Evolutionary conservation across 371 early-diverging fungal species (phyloP).

Genomic region (Apophysomyces variabilis): DNA sequence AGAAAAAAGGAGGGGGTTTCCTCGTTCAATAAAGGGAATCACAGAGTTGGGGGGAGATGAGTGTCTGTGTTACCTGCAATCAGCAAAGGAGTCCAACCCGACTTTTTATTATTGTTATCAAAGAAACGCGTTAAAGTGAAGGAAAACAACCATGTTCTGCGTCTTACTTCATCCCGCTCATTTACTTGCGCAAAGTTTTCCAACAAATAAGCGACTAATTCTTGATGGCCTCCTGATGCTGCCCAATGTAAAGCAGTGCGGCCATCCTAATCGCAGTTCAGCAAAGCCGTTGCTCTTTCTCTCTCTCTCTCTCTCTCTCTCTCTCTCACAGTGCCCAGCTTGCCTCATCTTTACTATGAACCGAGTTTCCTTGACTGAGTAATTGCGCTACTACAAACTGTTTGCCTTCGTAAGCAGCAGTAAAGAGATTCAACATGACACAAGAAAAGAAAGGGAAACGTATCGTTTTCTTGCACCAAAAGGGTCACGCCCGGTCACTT

Average conservation of each 20-base stretch:
- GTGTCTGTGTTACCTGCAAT: constrained; percentile 55
- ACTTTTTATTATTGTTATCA: constrained; percentile 24
- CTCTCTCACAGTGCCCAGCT: constrained; percentile 28
- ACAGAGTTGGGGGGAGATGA: background rate
- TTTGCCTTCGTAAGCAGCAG: constrained; percentile 61
- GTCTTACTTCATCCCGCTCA: constrained; percentile 58
- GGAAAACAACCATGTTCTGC: constrained; percentile 1
- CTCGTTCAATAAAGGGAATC: background rate
- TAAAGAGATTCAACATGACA: constrained; percentile 41
- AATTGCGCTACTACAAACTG: constrained; percentile 57
- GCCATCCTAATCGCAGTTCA: constrained; percentile 32
- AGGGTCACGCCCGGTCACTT: too few species aligned
- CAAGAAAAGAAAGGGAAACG: too few species aligned
- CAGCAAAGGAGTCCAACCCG: constrained; percentile 65
- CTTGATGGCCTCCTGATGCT: constrained; percentile 70
- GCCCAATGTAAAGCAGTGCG: constrained; percentile 55
- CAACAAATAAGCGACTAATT: constrained; percentile 70
- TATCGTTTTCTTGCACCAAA: too few species aligned
- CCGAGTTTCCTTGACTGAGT: constrained; percentile 45
- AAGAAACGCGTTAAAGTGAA: background rate
- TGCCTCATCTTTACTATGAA: constrained; percentile 61
- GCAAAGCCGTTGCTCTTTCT: constrained; percentile 9
- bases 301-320: constrained; percentile 26
- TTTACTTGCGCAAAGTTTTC: constrained; percentile 60
- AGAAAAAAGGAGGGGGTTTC: background rate